phyloP scores from a whole-genome alignment of 1,284 basidiomycete species.

The Melampsora larici-populina region DNA sequence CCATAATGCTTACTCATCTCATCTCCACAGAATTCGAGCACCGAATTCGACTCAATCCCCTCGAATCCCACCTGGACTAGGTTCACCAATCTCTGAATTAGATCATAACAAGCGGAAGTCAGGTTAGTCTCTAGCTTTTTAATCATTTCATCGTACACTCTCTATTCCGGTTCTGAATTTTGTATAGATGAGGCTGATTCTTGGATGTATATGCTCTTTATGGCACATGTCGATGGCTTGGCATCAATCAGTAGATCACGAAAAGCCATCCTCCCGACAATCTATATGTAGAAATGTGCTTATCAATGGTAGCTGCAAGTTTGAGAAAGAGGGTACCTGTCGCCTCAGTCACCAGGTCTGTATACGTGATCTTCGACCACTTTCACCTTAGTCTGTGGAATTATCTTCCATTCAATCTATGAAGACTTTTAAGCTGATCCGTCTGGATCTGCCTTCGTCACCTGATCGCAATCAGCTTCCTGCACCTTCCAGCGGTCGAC shows the following conservation, averaged over 20 bases:
- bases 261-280: not conserved
- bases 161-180: not conserved
- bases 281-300: not conserved
- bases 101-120: not conserved
- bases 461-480: not conserved
- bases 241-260: not conserved
- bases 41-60: conserved; percentile 22
- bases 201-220: no score
- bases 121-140: not conserved
- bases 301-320: conserved; percentile 4
- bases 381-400: not conserved
- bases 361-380: not conserved
- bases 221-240: not conserved
- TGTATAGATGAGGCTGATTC: not conserved
- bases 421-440: not conserved
- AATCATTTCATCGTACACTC: not conserved
- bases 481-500: conserved; percentile 21
- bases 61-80: conserved; percentile 12
- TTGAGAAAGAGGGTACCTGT: conserved; percentile 18
- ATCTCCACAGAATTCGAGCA: conserved; percentile 21
- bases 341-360: conserved; percentile 30
- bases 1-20: not conserved
- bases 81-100: conserved; percentile 15
- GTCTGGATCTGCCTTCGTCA: not conserved
- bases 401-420: not conserved